These are phyloP conservation scores for Suhomyces bolitotheri DNA, from an alignment of 1,139 yeast genomes.

Conservation along the genomic window DNA sequence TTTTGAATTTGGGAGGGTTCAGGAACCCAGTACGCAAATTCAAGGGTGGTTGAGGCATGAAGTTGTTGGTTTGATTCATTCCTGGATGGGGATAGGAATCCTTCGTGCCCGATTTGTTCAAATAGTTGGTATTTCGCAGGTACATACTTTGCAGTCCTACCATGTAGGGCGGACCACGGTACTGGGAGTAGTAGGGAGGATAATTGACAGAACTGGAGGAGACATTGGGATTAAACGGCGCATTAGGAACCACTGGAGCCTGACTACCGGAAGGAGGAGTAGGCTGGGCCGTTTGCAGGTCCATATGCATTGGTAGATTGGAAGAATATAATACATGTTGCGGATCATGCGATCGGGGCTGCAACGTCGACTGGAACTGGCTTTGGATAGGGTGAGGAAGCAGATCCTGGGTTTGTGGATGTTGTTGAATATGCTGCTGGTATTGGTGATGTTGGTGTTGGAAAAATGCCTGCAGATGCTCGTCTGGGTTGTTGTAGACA, in stretches of 20 bases:
- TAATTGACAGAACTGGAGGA: slow-evolving; percentile 2
- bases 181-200: slow-evolving; percentile 5
- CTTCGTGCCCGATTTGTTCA: slow-evolving; percentile 2
- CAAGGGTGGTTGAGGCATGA: slow-evolving; percentile 1
- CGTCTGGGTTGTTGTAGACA: slow-evolving; percentile 6
- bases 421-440: slow-evolving; percentile 12
- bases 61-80: background rate
- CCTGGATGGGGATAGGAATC: background rate
- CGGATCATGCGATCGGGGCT: slow-evolving; percentile 6
- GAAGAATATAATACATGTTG: slow-evolving; percentile 8
- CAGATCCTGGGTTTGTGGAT: slow-evolving; percentile 6
- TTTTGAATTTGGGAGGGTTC: slow-evolving; percentile 12
- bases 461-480: slow-evolving; percentile 10
- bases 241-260: background rate
- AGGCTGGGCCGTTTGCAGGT: slow-evolving; percentile 4
- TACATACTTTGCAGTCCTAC: slow-evolving; percentile 4
- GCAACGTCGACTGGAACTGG: slow-evolving; percentile 8
- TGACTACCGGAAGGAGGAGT: background rate
- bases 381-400: slow-evolving; percentile 5
- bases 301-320: slow-evolving; percentile 9
- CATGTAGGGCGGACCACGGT: slow-evolving; percentile 2
- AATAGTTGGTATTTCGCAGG: slow-evolving; percentile 4
- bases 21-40: slow-evolving; percentile 10
- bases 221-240: slow-evolving; percentile 1
- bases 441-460: slow-evolving; percentile 14